Evolutionary conservation across 2,329 filamentous ascomycete genomes (phyloP).

Genomic region (Dothidotthia symphoricarpi): DNA sequence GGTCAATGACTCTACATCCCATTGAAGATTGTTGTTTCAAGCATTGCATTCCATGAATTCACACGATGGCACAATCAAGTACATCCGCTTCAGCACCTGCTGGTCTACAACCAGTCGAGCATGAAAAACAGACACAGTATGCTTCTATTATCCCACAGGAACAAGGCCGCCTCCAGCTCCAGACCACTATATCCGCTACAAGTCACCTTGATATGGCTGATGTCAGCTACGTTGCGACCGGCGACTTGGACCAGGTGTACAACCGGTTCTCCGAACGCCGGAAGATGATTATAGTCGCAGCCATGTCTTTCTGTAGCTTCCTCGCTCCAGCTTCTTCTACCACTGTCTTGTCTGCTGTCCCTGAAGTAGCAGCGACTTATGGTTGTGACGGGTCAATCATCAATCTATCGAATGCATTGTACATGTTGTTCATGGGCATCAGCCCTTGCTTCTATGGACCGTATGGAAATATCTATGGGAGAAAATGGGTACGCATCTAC

Average conservation of each 20-base stretch:
- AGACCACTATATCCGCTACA: constrained; percentile 33
- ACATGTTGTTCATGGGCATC: constrained; percentile 69
- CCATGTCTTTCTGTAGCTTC: constrained; percentile 73
- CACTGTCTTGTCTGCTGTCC: constrained; percentile 68
- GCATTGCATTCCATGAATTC: constrained; percentile 23
- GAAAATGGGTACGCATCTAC: constrained; percentile 47
- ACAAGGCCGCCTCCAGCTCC: constrained; percentile 23
- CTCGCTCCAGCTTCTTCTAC: constrained; percentile 74
- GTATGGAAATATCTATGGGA: constrained; percentile 53
- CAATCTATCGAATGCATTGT: constrained; percentile 72
- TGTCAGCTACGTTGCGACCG: constrained; percentile 27
- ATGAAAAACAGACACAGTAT: constrained; percentile 29
- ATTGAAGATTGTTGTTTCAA: too few species aligned
- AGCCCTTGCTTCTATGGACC: constrained; percentile 68
- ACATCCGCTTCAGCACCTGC: constrained; percentile 20
- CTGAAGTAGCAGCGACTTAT: constrained; percentile 68
- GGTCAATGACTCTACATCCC: too few species aligned
- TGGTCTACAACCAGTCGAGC: constrained; percentile 11
- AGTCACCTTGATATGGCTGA: constrained; percentile 36
- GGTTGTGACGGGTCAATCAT: constrained; percentile 66
- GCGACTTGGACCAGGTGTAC: constrained; percentile 57
- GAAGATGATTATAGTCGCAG: constrained; percentile 65
- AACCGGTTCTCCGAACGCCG: constrained; percentile 59
- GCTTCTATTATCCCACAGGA: constrained; percentile 30
- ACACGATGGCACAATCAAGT: constrained; percentile 29